These are phyloP conservation scores for Diplogelasinospora grovesii DNA, from an alignment of 495 filamentous ascomycete genomes.

Conservation along the genomic window DNA sequence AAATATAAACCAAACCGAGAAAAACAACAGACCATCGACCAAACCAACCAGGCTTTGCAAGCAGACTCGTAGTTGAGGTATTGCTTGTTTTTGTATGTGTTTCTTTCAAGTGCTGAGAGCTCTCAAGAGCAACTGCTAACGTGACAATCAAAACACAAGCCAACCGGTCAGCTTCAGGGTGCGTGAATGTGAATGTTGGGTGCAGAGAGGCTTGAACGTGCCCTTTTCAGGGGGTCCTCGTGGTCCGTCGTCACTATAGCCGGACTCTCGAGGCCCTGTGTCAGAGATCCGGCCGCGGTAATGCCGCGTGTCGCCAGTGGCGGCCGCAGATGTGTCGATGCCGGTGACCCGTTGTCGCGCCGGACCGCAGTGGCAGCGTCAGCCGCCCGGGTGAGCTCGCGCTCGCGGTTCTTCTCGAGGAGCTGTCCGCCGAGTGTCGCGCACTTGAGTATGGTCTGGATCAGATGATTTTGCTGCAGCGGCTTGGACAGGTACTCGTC, in stretches of 20 bases:
- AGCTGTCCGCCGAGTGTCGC: slow-evolving; percentile 86
- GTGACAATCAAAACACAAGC: slow-evolving; percentile 26
- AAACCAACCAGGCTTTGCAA: no score
- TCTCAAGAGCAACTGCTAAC: slow-evolving; percentile 37
- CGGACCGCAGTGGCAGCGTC: slow-evolving; percentile 28
- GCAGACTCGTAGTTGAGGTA: no score
- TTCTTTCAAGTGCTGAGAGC: slow-evolving; percentile 8
- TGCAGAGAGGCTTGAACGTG: slow-evolving; percentile 49
- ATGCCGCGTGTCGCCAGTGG: slow-evolving; percentile 41
- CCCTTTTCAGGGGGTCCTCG: slow-evolving; percentile 65
- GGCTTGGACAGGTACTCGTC: slow-evolving; percentile 99
- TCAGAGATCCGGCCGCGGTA: slow-evolving; percentile 55
- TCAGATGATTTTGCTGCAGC: slow-evolving; percentile 94
- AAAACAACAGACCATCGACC: no score
- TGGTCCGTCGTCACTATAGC: slow-evolving; percentile 52
- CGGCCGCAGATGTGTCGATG: slow-evolving; percentile 28
- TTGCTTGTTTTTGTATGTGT: no score
- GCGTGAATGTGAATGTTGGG: slow-evolving; percentile 30
- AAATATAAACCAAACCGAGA: no score
- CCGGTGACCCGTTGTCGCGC: slow-evolving; percentile 18
- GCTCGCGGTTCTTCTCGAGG: slow-evolving; percentile 57
- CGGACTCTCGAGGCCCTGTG: slow-evolving; percentile 54
- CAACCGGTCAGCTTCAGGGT: slow-evolving; percentile 14
- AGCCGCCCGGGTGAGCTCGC: slow-evolving; percentile 35
- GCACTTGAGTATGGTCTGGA: slow-evolving; percentile 96